phyloP scores from a whole-genome alignment of 345 rosid species.

The Alliaria petiolata region DNA sequence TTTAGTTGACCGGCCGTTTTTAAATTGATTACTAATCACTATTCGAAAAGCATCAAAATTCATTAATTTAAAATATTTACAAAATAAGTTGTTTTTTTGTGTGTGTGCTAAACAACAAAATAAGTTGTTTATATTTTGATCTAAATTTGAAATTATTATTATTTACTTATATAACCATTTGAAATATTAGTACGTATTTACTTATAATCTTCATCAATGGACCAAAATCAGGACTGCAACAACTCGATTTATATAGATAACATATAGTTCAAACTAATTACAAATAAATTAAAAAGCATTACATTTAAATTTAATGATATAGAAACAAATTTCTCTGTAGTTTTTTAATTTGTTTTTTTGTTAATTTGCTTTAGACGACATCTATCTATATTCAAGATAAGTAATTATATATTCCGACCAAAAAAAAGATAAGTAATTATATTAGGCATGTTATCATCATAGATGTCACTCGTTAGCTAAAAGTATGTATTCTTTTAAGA shows the following conservation, averaged over 20 bases:
- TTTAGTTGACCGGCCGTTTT: background rate
- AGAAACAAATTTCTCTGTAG: background rate
- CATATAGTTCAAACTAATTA: background rate
- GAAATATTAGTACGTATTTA: too few relatives aligned
- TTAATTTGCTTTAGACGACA: background rate
- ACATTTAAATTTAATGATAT: background rate
- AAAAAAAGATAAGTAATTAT: background rate
- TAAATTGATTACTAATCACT: background rate
- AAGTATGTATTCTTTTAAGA: background rate
- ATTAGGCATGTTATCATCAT: background rate
- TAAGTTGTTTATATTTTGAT: too few relatives aligned
- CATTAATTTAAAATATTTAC: background rate
- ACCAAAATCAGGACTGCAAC: background rate
- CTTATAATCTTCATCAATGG: background rate
- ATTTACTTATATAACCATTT: background rate
- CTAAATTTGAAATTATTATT: background rate
- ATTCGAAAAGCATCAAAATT: background rate
- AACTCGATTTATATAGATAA: background rate
- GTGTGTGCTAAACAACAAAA: too few relatives aligned
- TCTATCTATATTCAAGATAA: background rate
- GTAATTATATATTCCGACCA: background rate
- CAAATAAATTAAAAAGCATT: background rate
- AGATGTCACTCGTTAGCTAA: background rate
- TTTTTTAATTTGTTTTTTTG: conserved; percentile 1
- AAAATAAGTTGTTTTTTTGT: too few relatives aligned